These are phyloP conservation scores for Bipolaris zeicola DNA, from an alignment of 2,329 filamentous ascomycete genomes.

Conservation along the genomic window DNA sequence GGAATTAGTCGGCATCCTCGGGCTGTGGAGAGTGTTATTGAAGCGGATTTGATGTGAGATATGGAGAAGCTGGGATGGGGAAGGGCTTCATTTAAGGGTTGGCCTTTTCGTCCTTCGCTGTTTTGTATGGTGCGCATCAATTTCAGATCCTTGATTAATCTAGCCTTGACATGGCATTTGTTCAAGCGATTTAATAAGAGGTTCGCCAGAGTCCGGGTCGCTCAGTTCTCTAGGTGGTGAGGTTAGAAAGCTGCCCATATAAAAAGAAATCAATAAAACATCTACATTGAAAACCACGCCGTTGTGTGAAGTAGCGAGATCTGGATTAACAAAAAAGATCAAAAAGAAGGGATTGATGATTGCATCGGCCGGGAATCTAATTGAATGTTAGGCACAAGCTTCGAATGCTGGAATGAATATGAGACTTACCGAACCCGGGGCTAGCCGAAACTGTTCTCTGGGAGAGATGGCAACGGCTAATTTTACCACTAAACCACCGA, in stretches of 20 bases:
- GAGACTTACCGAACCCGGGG: conserved; percentile 1
- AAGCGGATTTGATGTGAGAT: background rate
- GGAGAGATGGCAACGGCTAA: conserved; percentile 18
- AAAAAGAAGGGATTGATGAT: background rate
- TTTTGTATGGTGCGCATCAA: background rate
- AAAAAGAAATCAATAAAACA: background rate
- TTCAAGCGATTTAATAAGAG: no score
- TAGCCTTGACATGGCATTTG: no score
- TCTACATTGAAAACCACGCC: background rate
- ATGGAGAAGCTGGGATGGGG: background rate
- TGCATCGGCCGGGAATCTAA: conserved; percentile 3
- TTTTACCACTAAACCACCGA: conserved; percentile 22
- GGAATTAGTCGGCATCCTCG: conserved; percentile 5
- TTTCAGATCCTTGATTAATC: no score
- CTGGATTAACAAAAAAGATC: background rate
- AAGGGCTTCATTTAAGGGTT: background rate
- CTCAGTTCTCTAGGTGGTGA: no score
- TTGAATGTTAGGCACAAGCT: background rate
- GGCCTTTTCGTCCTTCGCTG: background rate
- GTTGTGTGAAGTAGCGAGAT: no score
- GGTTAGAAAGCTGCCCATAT: no score
- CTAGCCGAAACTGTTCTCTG: conserved; percentile 12
- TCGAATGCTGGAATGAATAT: background rate
- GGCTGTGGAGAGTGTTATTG: conserved; percentile 8
- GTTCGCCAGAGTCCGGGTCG: no score